A percentile compares a stretch with the other conserved stretches of the same genome.
Conservation (phyloP, 495 filamentous ascomycete species). For the Lasiosphaeris hirsuta region DNA sequence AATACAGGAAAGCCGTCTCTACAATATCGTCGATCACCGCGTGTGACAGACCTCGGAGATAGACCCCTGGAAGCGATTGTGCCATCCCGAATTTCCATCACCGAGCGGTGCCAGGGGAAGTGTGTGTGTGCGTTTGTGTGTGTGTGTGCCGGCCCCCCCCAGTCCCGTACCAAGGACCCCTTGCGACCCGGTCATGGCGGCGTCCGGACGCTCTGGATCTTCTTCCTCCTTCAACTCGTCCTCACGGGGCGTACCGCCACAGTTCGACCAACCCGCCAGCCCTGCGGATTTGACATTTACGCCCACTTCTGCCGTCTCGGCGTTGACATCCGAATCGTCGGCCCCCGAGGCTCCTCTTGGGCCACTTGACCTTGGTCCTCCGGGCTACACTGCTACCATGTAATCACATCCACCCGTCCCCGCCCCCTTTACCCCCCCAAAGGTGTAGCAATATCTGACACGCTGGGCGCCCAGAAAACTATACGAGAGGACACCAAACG, state of each 20-base stretch:
- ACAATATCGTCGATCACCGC: not conserved
- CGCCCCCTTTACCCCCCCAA: constrained; percentile 1
- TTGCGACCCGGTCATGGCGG: constrained; percentile 23
- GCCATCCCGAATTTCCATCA: not conserved
- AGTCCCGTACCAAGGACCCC: not conserved
- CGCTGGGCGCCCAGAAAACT: constrained; percentile 27
- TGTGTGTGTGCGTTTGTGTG: not conserved
- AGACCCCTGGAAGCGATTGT: not conserved
- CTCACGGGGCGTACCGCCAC: constrained; percentile 25
- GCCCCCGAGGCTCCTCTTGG: constrained; percentile 30
- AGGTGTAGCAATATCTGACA: constrained; percentile 16
- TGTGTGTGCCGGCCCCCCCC: not conserved
- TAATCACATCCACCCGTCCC: constrained; percentile 13
- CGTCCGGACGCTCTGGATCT: constrained; percentile 31
- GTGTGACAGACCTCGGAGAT: constrained; percentile 4
- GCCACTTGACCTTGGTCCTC: constrained; percentile 37
- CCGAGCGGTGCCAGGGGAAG: not conserved
- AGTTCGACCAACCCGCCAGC: constrained; percentile 27
- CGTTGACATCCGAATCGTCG: constrained; percentile 29
- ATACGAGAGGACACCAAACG: constrained; percentile 28
- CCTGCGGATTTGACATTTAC: constrained; percentile 32
- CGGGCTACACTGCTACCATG: constrained; percentile 38
- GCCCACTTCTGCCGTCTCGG: constrained; percentile 32
- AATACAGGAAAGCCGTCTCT: not conserved
- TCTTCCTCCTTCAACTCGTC: constrained; percentile 38